phyloP scores from a whole-genome alignment of 495 filamentous ascomycete genomes.

The Tuber microsphaerosporum region DNA sequence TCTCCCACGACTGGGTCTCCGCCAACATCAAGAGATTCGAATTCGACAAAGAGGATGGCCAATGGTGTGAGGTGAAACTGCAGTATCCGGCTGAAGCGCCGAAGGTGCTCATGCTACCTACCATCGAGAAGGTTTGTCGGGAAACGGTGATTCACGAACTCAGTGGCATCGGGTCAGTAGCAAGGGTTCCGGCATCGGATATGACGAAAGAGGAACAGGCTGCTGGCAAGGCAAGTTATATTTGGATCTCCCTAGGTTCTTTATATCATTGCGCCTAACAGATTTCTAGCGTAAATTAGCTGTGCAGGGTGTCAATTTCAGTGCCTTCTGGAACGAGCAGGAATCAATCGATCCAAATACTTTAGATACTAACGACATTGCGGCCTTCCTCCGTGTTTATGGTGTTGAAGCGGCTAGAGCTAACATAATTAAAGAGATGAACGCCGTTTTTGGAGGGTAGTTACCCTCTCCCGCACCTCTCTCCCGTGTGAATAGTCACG shows the following conservation, averaged over 20 bases:
- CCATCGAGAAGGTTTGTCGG: conserved; percentile 71
- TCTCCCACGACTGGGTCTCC: conserved; percentile 9
- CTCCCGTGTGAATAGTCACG: conserved; percentile 51
- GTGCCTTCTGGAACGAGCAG: conserved; percentile 77
- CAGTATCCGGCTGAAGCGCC: conserved; percentile 74
- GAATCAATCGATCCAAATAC: conserved; percentile 78
- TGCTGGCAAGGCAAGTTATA: conserved; percentile 32
- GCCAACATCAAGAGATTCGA: conserved; percentile 63
- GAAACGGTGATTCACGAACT: conserved; percentile 82
- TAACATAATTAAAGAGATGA: conserved; percentile 80
- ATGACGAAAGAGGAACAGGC: conserved; percentile 40
- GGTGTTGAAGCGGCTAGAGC: conserved; percentile 87
- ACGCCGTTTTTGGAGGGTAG: conserved; percentile 64
- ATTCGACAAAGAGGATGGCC: conserved; percentile 67
- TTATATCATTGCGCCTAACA: conserved; percentile 2
- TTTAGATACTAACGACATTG: conserved; percentile 87
- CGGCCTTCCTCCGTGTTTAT: conserved; percentile 72
- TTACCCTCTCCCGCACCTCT: background rate
- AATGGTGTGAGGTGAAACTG: conserved; percentile 70
- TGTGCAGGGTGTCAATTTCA: conserved; percentile 80
- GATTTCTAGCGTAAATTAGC: conserved; percentile 36
- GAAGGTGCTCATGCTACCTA: conserved; percentile 84
- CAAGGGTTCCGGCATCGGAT: conserved; percentile 60
- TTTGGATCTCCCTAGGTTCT: background rate
- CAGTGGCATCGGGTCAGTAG: conserved; percentile 61